Base-by-base conservation (phyloP, 2,329 filamentous ascomycete genomes). In the Trichoderma cornu-damae region DNA sequence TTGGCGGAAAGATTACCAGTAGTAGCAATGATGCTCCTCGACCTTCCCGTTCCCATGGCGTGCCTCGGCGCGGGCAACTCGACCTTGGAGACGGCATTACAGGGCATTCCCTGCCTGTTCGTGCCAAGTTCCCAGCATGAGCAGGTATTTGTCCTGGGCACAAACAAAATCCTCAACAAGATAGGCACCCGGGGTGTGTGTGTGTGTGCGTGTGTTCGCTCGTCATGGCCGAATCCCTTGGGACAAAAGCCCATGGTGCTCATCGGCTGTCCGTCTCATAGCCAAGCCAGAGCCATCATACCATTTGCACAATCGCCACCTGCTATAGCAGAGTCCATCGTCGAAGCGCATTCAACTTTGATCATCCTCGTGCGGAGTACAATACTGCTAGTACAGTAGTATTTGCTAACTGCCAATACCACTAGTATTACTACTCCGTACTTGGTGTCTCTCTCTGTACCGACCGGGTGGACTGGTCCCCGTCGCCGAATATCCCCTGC, bases 91-190 rank as follows among this genome's bases (percentile, higher is more conserved):
- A 38, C 30, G n/a, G 12, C 38, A 20, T 37, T 44, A 20, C 26
- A 54, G 51, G 51, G 51, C 46, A 38, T 43, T 54, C 51, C 51
- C 30, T 54, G 37, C 42, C 40, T 14, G 35, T 35, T 37, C 48
- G 30, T 22, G 38, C 47, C n/a, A 7, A 50, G 18, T 14, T 22
- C 7, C 40, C 30, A 35, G 16, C 16, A 28, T 12, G 12, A 12
- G 24, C 42, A 20, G 3, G 9, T 46, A 8, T 47, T 47, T 32
- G 22, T n/a, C 26, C 43, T 47, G 18, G 40, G 22, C 32, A 54
- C n/a, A 38, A 18, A 22, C 34, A 42, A n/a, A 42, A 54, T 54
- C 9, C 11, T 52, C 28, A 14, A 16, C 30, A 53, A 28, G 14
- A 32, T 12, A 24, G 26, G 16, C 14, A 35, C 14, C 26, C 37